phyloP scores from a whole-genome alignment of 306 rosid genomes.

The Begonia masoniana region DNA sequence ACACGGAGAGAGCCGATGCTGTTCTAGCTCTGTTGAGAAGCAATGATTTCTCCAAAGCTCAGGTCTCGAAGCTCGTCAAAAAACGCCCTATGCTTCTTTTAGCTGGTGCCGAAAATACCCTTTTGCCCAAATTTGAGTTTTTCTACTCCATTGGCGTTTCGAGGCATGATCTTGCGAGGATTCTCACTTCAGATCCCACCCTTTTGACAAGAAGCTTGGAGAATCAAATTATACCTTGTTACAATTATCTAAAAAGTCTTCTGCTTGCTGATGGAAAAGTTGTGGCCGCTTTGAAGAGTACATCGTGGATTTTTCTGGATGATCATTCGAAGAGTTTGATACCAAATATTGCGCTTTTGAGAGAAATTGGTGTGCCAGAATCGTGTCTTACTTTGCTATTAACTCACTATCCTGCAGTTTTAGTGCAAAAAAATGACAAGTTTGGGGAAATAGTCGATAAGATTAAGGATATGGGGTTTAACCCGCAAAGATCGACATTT shows the following conservation, averaged over 20 bases:
- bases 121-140: conserved; percentile 23
- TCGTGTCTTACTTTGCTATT: conserved; percentile 5
- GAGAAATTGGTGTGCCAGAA: conserved; percentile 3
- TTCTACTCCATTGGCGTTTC: conserved; percentile 20
- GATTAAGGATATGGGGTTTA: conserved; percentile 15
- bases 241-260: conserved; percentile 7
- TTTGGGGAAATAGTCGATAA: conserved; percentile 5
- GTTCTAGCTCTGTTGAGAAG: conserved; percentile 13
- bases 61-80: conserved; percentile 14
- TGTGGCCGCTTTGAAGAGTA: conserved; percentile 1
- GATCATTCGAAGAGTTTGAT: not conserved
- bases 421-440: not conserved
- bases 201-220: conserved; percentile 12
- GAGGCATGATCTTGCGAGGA: conserved; percentile 5
- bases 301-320: not conserved
- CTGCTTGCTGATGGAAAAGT: conserved; percentile 3
- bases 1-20: conserved; percentile 10
- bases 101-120: conserved; percentile 9
- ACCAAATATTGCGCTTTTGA: conserved; percentile 13
- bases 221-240: conserved; percentile 10
- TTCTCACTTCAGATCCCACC: not conserved
- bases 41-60: conserved; percentile 13
- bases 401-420: not conserved
- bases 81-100: conserved; percentile 5
- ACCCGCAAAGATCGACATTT: conserved; percentile 2